Evolutionary conservation across 768 basidiomycete genomes (phyloP), one percentile per base, ranked within the genome.

Genomic region (Jaapia argillacea): DNA sequence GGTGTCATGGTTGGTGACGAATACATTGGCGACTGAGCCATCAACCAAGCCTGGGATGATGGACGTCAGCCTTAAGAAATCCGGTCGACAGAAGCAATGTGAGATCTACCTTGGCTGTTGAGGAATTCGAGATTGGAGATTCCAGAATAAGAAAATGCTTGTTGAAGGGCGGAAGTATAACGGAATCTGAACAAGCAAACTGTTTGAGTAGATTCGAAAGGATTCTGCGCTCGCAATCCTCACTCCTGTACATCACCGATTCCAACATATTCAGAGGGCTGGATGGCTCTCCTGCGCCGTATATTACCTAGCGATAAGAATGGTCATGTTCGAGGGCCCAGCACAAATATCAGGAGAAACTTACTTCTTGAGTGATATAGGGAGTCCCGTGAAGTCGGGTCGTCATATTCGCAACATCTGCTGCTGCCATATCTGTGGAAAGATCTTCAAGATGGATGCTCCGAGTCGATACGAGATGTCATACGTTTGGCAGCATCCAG

Each of bases 1-100:
- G 10, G 59, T 60, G 40, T 60, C 59, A 40, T 60, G 59, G 42
- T 60, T 55, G 1, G 57, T 48, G 24, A 60, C 59, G 40, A 58
- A 61, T 25, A 58, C 48, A 42, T 58, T 61, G 0, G 59, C 59
- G 4, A 20, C 21, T 12, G 38, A 42, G 23, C 51, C 43, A 1
- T 48, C 18, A 16, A 58, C 45, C 57, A 54, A 60, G 10, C 55
- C 58, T 58, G 40, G 6, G 25, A n/a, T 10, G 37, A 38, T 41
- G 25, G 18, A 13, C 25, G 36, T 16, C n/a, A n/a, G n/a, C n/a
- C n/a, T n/a, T n/a, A n/a, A n/a, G n/a, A 36, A 10, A 12, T 28
- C 22, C 43, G 36, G 42, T 31, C 24, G n/a, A 2, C 22, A 27
- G n/a, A n/a, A 5, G 24, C 18, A 20, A 26, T 33, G 23, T 18